Conservation (phyloP, 148 eudicot species). For the Agrostemma githago region DNA sequence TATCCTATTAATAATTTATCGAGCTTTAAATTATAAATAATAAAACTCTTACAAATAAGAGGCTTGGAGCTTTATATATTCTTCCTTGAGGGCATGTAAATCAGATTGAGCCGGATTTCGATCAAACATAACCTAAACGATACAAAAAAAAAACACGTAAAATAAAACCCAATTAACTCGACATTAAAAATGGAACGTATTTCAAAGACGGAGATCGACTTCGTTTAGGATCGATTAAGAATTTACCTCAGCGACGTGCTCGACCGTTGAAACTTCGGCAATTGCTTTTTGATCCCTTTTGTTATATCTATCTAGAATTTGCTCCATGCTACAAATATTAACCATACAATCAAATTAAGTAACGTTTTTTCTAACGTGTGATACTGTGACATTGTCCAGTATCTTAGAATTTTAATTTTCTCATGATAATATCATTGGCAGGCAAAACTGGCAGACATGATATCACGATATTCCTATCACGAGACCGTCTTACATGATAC, state of each 20-base stretch:
- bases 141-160: background rate
- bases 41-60: background rate
- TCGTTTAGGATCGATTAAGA: background rate
- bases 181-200: background rate
- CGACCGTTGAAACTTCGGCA: slow-evolving; percentile 26
- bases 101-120: slow-evolving; percentile 17
- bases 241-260: slow-evolving; percentile 31
- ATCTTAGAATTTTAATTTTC: too few species aligned
- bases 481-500: too few species aligned
- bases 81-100: slow-evolving; percentile 39
- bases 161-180: background rate
- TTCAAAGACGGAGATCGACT: background rate
- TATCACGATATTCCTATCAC: too few species aligned
- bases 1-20: too few species aligned
- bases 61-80: slow-evolving; percentile 30
- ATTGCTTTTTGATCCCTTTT: slow-evolving; percentile 21
- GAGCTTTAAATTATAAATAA: background rate
- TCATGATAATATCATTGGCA: too few species aligned
- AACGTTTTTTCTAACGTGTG: too few species aligned
- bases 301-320: slow-evolving; percentile 41
- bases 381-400: too few species aligned
- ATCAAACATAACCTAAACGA: slow-evolving; percentile 17
- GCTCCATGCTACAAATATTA: slow-evolving; percentile 42
- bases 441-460: too few species aligned
- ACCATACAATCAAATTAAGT: background rate